Conservation (phyloP, 2,329 filamentous ascomycete species). For the Bipolaris oryzae region DNA sequence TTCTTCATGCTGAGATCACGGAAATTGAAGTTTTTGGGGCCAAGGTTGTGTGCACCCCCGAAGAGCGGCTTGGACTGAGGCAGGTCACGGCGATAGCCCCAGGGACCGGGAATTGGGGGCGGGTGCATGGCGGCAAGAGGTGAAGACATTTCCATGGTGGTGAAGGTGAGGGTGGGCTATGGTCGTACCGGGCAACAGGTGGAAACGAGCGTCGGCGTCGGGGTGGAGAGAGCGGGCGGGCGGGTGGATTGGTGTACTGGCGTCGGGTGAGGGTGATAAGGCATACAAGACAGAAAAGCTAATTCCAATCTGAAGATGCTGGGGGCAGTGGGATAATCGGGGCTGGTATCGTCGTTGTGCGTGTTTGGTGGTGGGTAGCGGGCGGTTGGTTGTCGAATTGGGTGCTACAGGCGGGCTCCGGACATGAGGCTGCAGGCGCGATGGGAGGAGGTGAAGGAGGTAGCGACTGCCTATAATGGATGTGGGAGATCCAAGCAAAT, state of each 20-base stretch:
- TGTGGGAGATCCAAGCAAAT: constrained; percentile 19
- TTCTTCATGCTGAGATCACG: constrained; percentile 75
- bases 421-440: constrained; percentile 33
- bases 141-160: constrained; percentile 86
- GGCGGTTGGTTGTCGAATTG: not conserved
- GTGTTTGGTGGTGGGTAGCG: not conserved
- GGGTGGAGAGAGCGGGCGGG: constrained; percentile 9
- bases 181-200: constrained; percentile 60
- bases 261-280: constrained; percentile 34
- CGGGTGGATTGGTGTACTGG: constrained; percentile 20
- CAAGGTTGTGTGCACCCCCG: constrained; percentile 60
- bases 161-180: constrained; percentile 9
- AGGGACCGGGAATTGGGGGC: constrained; percentile 65
- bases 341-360: constrained; percentile 14
- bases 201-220: constrained; percentile 29
- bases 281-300: constrained; percentile 48
- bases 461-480: constrained; percentile 33
- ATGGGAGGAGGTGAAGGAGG: constrained; percentile 30
- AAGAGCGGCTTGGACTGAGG: constrained; percentile 61
- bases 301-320: constrained; percentile 51
- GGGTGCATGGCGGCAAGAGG: constrained; percentile 92
- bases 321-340: constrained; percentile 26
- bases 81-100: constrained; percentile 66
- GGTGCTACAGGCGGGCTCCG: constrained; percentile 25
- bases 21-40: constrained; percentile 74